A percentile compares a stretch with the other conserved stretches of the same genome.
phyloP scores from a whole-genome alignment of 768 basidiomycete genomes.

The Coprinopsis cinerea region DNA sequence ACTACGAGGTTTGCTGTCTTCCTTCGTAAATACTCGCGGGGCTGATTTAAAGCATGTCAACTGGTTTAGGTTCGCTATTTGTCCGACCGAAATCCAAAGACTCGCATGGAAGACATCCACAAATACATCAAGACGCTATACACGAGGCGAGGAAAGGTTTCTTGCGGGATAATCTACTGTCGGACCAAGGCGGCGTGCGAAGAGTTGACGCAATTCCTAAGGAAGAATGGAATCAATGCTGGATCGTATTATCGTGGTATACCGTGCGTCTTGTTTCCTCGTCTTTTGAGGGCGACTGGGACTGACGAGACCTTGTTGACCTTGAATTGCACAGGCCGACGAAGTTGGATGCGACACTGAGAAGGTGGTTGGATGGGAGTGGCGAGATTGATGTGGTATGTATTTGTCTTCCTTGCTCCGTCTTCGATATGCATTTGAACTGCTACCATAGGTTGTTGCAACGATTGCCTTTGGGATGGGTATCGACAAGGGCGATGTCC shows the following conservation, averaged over 20 bases:
- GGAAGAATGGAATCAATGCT: conserved; percentile 59
- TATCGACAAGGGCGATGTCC: conserved; percentile 77
- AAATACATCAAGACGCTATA: conserved; percentile 64
- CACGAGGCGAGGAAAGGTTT: conserved; percentile 48
- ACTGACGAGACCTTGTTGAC: background rate
- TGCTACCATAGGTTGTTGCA: conserved; percentile 73
- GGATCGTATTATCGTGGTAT: conserved; percentile 74
- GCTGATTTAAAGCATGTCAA: background rate
- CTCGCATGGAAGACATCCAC: conserved; percentile 59
- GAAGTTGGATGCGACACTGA: conserved; percentile 56
- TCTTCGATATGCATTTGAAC: too few relatives aligned
- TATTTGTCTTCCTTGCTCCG: conserved; percentile 17
- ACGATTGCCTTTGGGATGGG: conserved; percentile 86
- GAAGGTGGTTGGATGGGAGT: conserved; percentile 48
- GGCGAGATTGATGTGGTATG: conserved; percentile 52
- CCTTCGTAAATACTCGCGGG: background rate
- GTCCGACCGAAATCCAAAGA: conserved; percentile 40
- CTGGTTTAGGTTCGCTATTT: conserved; percentile 54
- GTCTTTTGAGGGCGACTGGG: background rate
- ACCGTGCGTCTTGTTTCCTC: conserved; percentile 29
- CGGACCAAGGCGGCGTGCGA: conserved; percentile 63
- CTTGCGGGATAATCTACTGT: conserved; percentile 77
- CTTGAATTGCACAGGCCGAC: conserved; percentile 27
- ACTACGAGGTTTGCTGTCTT: conserved; percentile 58
- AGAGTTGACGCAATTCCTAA: conserved; percentile 57